Percentiles rank a stretch among this genome's conserved stretches.
Evolutionary conservation across 192 early-diverging fungal species (phyloP).

Genomic region (Fimicolochytrium jonesii): DNA sequence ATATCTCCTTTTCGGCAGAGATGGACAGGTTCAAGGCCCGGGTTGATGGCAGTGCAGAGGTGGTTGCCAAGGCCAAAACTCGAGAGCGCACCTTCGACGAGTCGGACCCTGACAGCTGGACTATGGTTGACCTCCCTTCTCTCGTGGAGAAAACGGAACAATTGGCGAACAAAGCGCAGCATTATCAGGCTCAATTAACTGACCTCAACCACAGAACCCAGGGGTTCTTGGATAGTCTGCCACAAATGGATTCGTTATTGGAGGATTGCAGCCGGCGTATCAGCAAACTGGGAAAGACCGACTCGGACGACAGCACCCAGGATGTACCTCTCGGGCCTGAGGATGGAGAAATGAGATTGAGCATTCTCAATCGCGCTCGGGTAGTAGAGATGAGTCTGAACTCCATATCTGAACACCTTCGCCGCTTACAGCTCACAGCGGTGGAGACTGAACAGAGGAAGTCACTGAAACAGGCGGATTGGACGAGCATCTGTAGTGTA

Average conservation of each 20-base stretch:
- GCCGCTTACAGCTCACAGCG: neutral
- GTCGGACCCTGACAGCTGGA: neutral
- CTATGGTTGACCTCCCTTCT: neutral
- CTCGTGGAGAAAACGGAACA: neutral
- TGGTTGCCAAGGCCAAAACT: neutral
- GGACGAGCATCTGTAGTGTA: conserved; percentile 15
- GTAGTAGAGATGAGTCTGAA: neutral
- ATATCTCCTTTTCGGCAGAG: conserved; percentile 2
- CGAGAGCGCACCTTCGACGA: neutral
- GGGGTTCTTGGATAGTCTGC: neutral
- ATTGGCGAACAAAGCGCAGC: neutral
- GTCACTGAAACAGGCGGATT: conserved; percentile 7
- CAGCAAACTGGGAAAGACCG: neutral
- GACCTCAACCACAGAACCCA: neutral
- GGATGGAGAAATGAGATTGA: conserved; percentile 8
- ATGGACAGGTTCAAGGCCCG: neutral
- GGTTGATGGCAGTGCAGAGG: neutral
- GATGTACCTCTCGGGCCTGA: conserved; percentile 17
- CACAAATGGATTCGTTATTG: neutral
- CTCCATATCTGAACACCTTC: neutral
- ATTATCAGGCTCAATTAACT: neutral
- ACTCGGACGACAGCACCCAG: neutral
- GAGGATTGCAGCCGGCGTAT: neutral
- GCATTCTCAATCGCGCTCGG: neutral
- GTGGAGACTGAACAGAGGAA: neutral